Conservation (phyloP, 116 monocot species). For the Papilionanthe hybrid region DNA sequence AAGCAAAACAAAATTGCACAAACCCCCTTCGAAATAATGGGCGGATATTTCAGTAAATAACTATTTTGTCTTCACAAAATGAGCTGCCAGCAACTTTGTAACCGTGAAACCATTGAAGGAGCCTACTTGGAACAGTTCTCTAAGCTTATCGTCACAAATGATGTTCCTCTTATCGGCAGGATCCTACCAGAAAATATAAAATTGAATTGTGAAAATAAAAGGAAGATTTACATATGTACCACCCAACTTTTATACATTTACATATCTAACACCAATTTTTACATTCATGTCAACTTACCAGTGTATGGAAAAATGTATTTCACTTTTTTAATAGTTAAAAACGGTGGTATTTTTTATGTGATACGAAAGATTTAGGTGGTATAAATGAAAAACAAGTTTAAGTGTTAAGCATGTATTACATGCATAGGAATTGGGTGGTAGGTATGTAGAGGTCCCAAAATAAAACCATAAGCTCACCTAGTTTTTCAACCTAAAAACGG, state of each 20-base stretch:
- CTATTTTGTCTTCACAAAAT: slow-evolving; percentile 69
- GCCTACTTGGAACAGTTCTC: slow-evolving; percentile 71
- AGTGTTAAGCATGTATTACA: no score
- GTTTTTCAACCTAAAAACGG: background rate
- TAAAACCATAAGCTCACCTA: background rate
- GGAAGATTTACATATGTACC: no score
- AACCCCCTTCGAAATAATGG: slow-evolving; percentile 11
- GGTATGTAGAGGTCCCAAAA: no score
- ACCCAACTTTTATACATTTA: no score
- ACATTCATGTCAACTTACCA: no score
- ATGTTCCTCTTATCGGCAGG: slow-evolving; percentile 81
- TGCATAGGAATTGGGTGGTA: no score
- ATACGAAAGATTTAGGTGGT: no score
- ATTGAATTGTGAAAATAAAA: background rate
- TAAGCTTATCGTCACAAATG: slow-evolving; percentile 86
- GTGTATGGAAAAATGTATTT: no score
- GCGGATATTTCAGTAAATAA: slow-evolving; percentile 6
- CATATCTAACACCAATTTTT: no score
- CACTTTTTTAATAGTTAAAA: no score
- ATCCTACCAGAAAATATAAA: slow-evolving; percentile 44
- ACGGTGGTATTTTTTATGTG: no score
- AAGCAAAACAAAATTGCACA: slow-evolving; percentile 46
- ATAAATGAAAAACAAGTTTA: no score
- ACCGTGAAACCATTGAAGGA: slow-evolving; percentile 75
- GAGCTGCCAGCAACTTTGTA: slow-evolving; percentile 67